Evolutionary conservation across 768 basidiomycete genomes (phyloP), one percentile per base, ranked within the genome.

Genomic region (Boletus patriciae): DNA sequence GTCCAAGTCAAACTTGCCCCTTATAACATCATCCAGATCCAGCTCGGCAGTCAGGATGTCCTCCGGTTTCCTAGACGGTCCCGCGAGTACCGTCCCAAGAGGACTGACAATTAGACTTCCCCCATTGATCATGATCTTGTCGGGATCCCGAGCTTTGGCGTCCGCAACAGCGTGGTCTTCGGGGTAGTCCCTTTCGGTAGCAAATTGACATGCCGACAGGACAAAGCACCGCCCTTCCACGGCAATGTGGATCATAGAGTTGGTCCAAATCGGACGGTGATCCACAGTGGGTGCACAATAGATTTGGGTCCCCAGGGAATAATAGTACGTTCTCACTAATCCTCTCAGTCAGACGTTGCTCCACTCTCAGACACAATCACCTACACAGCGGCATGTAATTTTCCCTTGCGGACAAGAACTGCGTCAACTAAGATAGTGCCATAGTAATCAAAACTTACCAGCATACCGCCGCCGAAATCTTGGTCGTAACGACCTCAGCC

Each of bases 191-290:
- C 76, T 75, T 59, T 80, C 80, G 55, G 78, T 75, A 0, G 82
- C 77, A 63, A 77, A 86, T 62, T 86, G 83, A 51, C 82, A 85
- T 4, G 83, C 84, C 15, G 82, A 78, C 25, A 88, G 73, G 48
- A 88, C 87, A 67, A 86, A 86, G 70, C 84, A 86, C 25, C 87
- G 79, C 11, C 87, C 87, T 65, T 88, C 86, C 36, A 83, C 70
- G 1, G 86, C 85, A 47, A 88, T 83, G 62, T 85, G 85, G 25
- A 71, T 63, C 83, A 87, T 85, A 1, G 82, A 79, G 54, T 73
- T 70, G 59, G 76, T 76, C 87, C 86, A 88, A 10, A 65, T 73
- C 3, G 78, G 77, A 3, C 86, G 75, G 6, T 78, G 74, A 59
- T 87, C 86, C 21, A 86, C 85, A 1, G 86, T 87, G 1, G 86